phyloP scores from a whole-genome alignment of 148 eudicot genomes.

The Persicaria maculosa region DNA sequence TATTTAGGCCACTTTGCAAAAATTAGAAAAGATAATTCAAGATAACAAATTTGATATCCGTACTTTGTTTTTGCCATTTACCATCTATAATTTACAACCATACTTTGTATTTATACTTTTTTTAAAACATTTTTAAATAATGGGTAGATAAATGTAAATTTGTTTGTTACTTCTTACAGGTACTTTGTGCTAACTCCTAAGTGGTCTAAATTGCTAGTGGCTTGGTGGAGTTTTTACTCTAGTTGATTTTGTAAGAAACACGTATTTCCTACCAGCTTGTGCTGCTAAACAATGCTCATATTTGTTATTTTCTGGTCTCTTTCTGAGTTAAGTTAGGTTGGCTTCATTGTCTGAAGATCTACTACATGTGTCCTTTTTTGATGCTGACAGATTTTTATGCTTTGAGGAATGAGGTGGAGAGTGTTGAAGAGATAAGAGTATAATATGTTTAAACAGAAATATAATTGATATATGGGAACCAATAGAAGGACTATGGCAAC shows the following conservation, averaged over 20 bases:
- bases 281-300: neutral
- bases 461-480: no score
- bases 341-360: neutral
- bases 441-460: neutral
- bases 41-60: neutral
- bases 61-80: neutral
- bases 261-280: neutral
- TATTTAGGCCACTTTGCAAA: neutral
- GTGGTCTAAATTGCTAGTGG: neutral
- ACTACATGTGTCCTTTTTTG: neutral
- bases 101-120: no score
- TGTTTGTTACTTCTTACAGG: no score
- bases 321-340: neutral
- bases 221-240: neutral
- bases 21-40: neutral
- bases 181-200: neutral
- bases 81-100: no score
- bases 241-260: neutral
- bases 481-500: no score
- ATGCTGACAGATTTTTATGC: constrained; percentile 69
- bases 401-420: constrained; percentile 77
- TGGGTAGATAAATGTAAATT: neutral
- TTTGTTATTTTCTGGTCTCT: neutral
- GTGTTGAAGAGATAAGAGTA: constrained; percentile 64
- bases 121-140: neutral